Base-by-base conservation (phyloP, 192 early-diverging fungal species). In the Thamnidium elegans region DNA sequence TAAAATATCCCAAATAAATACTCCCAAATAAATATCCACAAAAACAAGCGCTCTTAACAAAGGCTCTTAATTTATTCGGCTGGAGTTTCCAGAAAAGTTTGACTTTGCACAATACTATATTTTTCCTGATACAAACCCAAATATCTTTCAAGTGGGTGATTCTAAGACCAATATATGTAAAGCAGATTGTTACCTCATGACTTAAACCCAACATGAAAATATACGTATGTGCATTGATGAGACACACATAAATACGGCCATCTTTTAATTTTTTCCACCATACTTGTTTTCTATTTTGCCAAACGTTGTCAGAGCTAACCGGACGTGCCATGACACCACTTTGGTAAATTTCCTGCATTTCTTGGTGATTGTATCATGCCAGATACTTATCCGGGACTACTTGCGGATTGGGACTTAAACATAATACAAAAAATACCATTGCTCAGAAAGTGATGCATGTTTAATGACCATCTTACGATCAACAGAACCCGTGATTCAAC, bases 401-500 rank as follows among this genome's bases (percentile, higher is more conserved):
- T 1, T 66, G 66, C 8, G 71, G 71, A 62, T 73, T 66, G 6
- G 71, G 20, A 1, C 71, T 66, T 13, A 73, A 50, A 48, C 71
- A 73, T 31, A 73, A 73, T 4, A 73, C 66, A 19, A 66, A 73
- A 32, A 55, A 64, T 4, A 60, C 48, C 9, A 73, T 55, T 8
- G 71, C 66, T 66, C 71, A 73, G 32, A 73, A 73, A 6, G 53
- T 58, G 48, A 73, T 73, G 20, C 68, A 73, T 2, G 71, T 63
- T 0, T 43, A 43, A 1, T 66, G 71, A 6, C 68, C 56, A 43
- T 68, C 66, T 97, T 97, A 74, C 95, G 88, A 81, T 95, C 93
- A 44, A 95, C 93, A 6, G 95, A 94, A 14, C 95, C 94, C 45
- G 94, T 97, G 76, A 97, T 78, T 97, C 95, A 62, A 97, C 94